phyloP scores from a whole-genome alignment of 148 eudicot species.

The Vaccinium macrocarpon region DNA sequence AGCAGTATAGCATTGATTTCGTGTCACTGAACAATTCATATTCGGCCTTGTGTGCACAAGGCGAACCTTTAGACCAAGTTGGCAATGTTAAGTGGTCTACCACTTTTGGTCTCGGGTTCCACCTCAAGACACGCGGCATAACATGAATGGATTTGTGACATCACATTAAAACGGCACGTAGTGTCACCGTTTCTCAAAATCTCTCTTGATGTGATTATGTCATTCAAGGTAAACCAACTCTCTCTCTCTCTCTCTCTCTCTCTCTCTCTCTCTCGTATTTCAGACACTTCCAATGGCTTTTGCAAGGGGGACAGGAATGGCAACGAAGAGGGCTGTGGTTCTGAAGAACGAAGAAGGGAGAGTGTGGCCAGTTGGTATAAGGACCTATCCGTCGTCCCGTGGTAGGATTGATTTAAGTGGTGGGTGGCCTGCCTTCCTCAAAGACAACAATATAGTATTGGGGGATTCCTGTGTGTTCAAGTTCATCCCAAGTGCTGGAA shows the following conservation, averaged over 20 bases:
- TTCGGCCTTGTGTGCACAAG: too few species aligned
- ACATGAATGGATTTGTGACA: not conserved
- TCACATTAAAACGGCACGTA: not conserved
- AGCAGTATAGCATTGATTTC: too few species aligned
- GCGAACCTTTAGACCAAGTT: too few species aligned
- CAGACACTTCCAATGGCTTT: not conserved
- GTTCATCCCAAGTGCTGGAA: not conserved
- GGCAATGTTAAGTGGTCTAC: not conserved
- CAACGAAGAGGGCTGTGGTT: not conserved
- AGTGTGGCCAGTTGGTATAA: not conserved
- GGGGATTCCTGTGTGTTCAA: slow-evolving; percentile 8
- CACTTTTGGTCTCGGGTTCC: too few species aligned
- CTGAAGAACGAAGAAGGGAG: slow-evolving; percentile 8
- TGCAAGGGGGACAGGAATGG: not conserved
- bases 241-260: not conserved
- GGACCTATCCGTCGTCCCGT: not conserved
- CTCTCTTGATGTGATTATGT: not conserved
- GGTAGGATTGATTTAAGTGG: not conserved
- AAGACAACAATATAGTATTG: not conserved
- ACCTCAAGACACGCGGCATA: too few species aligned
- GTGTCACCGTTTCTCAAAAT: not conserved
- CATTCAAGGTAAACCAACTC: not conserved
- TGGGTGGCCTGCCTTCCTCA: slow-evolving; percentile 3
- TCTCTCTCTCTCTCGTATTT: not conserved
- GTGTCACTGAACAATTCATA: too few species aligned